Conservation (phyloP, 2,329 filamentous ascomycete species). For the Verruconis gallopava region DNA sequence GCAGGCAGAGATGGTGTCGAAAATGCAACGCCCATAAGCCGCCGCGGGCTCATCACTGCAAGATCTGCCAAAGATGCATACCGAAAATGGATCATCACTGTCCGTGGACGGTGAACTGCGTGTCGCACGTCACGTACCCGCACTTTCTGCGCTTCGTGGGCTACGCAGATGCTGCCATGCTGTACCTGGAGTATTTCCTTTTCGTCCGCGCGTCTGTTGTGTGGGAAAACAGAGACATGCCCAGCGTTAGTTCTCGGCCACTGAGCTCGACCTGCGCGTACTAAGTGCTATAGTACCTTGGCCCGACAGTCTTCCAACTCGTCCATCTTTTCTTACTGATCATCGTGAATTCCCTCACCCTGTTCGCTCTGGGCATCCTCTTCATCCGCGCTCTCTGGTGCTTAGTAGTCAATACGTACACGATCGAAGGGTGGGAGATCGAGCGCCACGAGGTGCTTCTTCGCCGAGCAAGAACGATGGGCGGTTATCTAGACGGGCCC, state of each 20-base stretch:
- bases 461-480: slow-evolving; percentile 34
- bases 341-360: slow-evolving; percentile 44
- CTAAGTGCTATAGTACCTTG: slow-evolving; percentile 44
- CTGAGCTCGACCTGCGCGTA: slow-evolving; percentile 6
- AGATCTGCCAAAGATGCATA: slow-evolving; percentile 58
- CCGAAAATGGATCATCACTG: slow-evolving; percentile 82
- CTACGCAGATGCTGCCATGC: slow-evolving; percentile 52
- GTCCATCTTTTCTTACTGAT: slow-evolving; percentile 47
- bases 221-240: slow-evolving; percentile 53
- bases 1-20: slow-evolving; percentile 49
- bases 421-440: slow-evolving; percentile 66
- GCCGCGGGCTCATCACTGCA: slow-evolving; percentile 69
- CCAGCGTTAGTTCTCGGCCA: slow-evolving; percentile 38
- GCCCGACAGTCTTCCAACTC: slow-evolving; percentile 49
- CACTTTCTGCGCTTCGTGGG: slow-evolving; percentile 70
- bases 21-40: slow-evolving; percentile 66
- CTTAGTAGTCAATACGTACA: slow-evolving; percentile 58
- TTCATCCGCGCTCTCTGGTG: slow-evolving; percentile 48
- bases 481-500: slow-evolving; percentile 43
- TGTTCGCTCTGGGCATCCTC: slow-evolving; percentile 52
- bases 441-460: slow-evolving; percentile 34
- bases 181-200: slow-evolving; percentile 49
- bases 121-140: slow-evolving; percentile 68
- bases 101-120: slow-evolving; percentile 74
- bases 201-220: slow-evolving; percentile 44